Conservation (phyloP, 441 rosid genomes). For the Bocquillonia castaneifolia region DNA sequence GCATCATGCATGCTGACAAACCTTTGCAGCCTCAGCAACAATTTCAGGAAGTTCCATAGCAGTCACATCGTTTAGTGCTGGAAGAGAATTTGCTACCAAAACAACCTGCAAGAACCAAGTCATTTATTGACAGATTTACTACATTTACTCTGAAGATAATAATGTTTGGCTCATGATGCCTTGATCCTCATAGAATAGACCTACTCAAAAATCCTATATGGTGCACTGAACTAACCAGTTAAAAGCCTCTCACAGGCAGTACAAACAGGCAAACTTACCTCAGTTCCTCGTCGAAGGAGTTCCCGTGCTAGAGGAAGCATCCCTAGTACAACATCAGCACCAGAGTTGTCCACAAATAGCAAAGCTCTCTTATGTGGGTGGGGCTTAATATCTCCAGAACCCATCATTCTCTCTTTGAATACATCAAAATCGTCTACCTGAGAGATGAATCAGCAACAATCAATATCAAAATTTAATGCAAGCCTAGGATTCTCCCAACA, state of each 20-base stretch:
- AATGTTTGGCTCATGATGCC: too few species aligned
- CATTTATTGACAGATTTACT: constrained; percentile 13
- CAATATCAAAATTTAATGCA: constrained; percentile 10
- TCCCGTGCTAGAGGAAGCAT: constrained; percentile 99
- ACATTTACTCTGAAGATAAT: too few species aligned
- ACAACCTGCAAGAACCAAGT: constrained; percentile 60
- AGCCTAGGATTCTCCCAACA: neutral
- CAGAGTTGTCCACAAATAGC: constrained; percentile 96
- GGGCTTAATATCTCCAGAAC: constrained; percentile 58
- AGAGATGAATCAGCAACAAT: constrained; percentile 12
- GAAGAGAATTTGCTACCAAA: constrained; percentile 93
- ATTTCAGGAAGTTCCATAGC: constrained; percentile 99
- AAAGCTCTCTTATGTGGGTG: constrained; percentile 80
- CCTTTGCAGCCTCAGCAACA: constrained; percentile 98
- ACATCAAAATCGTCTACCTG: constrained; percentile 95
- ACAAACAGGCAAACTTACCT: constrained; percentile 44
- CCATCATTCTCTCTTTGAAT: constrained; percentile 84
- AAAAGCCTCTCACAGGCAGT: constrained; percentile 10
- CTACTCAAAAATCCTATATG: neutral
- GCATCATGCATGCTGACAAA: constrained; percentile 21
- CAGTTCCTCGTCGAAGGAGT: constrained; percentile 91
- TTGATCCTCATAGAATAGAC: neutral
- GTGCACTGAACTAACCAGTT: neutral
- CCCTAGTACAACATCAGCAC: constrained; percentile 91
- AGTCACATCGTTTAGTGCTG: constrained; percentile 91